Evolutionary conservation across 176 grass and related monocot genomes (phyloP), one percentile per base, ranked within the genome.

Genomic region (Oryza longistaminata): DNA sequence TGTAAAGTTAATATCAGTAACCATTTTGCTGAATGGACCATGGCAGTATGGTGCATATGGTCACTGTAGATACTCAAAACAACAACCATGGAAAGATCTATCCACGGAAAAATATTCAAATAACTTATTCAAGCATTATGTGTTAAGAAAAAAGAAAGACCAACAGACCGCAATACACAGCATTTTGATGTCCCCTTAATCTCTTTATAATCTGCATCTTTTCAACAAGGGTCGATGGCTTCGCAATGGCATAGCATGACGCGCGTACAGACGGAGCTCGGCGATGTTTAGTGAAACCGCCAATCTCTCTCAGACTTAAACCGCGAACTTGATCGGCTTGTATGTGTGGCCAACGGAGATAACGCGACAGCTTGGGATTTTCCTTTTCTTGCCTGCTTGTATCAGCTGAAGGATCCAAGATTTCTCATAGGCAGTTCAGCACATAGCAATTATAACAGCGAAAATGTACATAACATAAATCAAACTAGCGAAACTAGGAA

Each of bases 131-230:
- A 16, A 79, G 44, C 61, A 48, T 86, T 29, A 72, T 31, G 49
- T 48, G 60, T 66, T 77, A 37, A 78, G 15, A 73, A 73, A 79
- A 82, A 27, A 70, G 88, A 79, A 83, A 87, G 11, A 52, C 87
- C 80, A 84, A 95, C 93, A 1, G n/a, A 98, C 96, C 96, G 65
- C 96, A 98, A 87, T 98, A 98, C 69, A 98, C 93, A 70, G 96
- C 82, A 87, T 98, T 98, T 74, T 95, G 96, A 83, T 98, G 96
- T 43, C 96, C 96, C 58, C 96, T 90, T 81, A 93, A 78, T 89
- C 88, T 95, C 81, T 92, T 98, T 90, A 95, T 93, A 55, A 95
- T 95, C 73, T 99, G 91, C 96, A 99, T 99, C 88, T 94, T 99
- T 77, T 96, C 90, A 75, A 99, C 96, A 80, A 99, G 90, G 34